Percentiles rank a stretch among this genome's conserved stretches.
Conservation (phyloP, 805 yeast species). For the Zygosaccharomyces bisporus region DNA sequence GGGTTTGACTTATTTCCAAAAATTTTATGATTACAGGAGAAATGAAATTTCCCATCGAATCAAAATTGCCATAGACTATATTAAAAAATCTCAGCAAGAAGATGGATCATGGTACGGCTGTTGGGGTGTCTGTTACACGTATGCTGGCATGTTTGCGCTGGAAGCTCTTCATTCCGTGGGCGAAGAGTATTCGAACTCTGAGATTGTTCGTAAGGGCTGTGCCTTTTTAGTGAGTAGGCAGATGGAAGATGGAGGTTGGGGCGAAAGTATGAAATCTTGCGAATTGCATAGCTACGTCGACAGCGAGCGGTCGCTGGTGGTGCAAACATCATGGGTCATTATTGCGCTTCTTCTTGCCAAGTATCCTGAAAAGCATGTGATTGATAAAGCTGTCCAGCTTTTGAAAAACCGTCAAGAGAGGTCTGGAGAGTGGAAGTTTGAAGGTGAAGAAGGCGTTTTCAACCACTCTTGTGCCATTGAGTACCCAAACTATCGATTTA, state of each 20-base stretch:
- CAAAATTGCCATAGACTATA: conserved; percentile 66
- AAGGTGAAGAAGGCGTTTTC: conserved; percentile 91
- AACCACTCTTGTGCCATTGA: conserved; percentile 93
- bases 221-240: conserved; percentile 77
- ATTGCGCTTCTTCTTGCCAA: conserved; percentile 77
- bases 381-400: conserved; percentile 59
- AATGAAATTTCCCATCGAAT: conserved; percentile 69
- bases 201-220: conserved; percentile 68
- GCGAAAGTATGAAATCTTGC: conserved; percentile 87
- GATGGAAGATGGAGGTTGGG: conserved; percentile 93
- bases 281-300: conserved; percentile 77
- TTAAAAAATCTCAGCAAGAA: conserved; percentile 57
- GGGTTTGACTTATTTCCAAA: conserved; percentile 76
- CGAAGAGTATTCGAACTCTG: conserved; percentile 56
- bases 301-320: conserved; percentile 59
- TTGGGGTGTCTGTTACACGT: conserved; percentile 96
- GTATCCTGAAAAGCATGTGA: conserved; percentile 65
- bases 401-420: conserved; percentile 61
- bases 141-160: conserved; percentile 96
- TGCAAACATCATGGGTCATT: conserved; percentile 91
- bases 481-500: conserved; percentile 86
- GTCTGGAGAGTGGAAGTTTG: conserved; percentile 83
- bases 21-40: conserved; percentile 59
- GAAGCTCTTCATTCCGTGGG: conserved; percentile 82
- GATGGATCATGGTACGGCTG: conserved; percentile 99